Base-by-base conservation (phyloP, 2,329 filamentous ascomycete species). In the Claviceps quebecensis region DNA sequence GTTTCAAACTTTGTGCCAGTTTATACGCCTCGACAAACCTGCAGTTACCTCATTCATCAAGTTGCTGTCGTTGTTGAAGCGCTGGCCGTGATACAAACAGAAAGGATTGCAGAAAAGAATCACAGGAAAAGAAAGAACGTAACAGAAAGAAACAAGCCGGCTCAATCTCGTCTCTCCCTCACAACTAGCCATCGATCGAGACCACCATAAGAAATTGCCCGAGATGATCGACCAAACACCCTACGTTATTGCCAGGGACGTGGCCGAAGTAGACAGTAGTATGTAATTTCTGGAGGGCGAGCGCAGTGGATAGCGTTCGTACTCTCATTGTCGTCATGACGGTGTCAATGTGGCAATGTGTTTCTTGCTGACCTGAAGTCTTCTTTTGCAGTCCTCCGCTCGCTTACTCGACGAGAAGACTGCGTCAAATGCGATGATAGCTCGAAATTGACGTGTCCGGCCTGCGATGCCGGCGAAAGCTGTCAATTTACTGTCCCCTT, bases 371-470 rank as follows among this genome's bases (percentile, higher is more conserved):
- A 36, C 13, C 17, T 8, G 41, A 8, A 26, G 14, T 14, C 19
- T 13, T 6, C 2, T 16, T 16, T n/a, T 44, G 14, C 43, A 67
- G 63, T 60, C 38, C 57, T 66, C 37, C 40, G 41, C 17, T 59
- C 60, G 48, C 63, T 75, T 44, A 57, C 67, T 16, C 67, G 63
- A 39, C 66, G 73, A 59, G 64, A 69, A 49, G 63, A 65, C 39
- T 79, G 75, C 56, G 65, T 75, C 9, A 57, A 67, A 44, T 79
- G 76, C 60, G 68, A 71, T 29, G 66, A 69, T 48, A 59, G 55
- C 61, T 49, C 71, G 63, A 37, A 65, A 51, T 61, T 69, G 39
- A 54, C 67, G 22, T 78, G 76, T 51, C 76, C 76, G 5, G 47
- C 57, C 5, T 80, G 76, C 56, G 57, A 58, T 9, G 52, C 62